Conservation (phyloP, 176 grass and related monocot genomes). For the Musa beccarii region DNA sequence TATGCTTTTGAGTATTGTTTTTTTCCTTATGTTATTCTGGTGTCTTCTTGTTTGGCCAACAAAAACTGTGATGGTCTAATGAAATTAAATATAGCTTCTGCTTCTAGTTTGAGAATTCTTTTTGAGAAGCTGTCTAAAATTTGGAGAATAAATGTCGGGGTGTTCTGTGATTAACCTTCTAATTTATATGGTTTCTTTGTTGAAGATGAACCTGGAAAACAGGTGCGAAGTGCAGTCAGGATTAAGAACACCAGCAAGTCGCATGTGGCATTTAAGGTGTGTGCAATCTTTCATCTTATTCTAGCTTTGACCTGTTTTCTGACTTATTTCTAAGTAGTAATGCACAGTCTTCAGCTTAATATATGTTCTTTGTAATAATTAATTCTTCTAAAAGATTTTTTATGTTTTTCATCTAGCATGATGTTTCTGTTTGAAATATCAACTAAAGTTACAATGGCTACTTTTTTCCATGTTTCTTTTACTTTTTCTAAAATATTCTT, state of each 20-base stretch:
- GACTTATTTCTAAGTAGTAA: background rate
- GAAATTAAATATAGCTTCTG: background rate
- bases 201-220: constrained; percentile 88
- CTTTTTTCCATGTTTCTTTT: background rate
- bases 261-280: constrained; percentile 89
- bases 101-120: background rate
- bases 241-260: constrained; percentile 99
- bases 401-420: too few species aligned
- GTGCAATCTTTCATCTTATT: background rate
- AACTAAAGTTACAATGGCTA: background rate
- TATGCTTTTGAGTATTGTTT: background rate
- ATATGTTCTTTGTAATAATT: too few species aligned
- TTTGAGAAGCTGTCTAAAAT: background rate
- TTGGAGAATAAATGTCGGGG: background rate
- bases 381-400: too few species aligned
- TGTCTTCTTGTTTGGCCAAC: too few species aligned
- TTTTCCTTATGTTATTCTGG: too few species aligned
- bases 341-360: background rate
- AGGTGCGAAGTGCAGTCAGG: constrained; percentile 74
- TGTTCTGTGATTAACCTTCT: background rate
- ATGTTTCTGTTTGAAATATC: background rate
- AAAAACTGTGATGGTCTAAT: too few species aligned
- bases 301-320: constrained; percentile 6
- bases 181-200: background rate
- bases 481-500: too few species aligned